These are phyloP conservation scores for Pyropia haitanensis DNA, from an alignment of 23 red algal species.

Conservation along the genomic window DNA sequence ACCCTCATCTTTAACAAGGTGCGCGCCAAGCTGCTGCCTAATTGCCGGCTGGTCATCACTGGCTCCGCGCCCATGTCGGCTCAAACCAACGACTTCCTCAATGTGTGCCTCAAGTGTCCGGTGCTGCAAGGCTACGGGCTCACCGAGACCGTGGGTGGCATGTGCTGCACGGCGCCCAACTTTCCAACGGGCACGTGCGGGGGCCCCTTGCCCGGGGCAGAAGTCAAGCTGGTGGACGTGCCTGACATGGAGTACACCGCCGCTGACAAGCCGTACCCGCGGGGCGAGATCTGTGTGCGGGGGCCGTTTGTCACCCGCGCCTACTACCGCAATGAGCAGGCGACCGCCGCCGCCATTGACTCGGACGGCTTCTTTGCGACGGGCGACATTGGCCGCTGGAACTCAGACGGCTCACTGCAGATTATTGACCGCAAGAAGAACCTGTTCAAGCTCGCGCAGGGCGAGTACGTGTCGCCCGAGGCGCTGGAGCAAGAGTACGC, in stretches of 20 bases:
- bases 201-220: slow-evolving; percentile 58
- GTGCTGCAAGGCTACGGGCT: slow-evolving; percentile 88
- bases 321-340: slow-evolving; percentile 86
- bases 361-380: slow-evolving; percentile 79
- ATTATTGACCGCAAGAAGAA: slow-evolving; percentile 98
- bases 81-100: slow-evolving; percentile 82
- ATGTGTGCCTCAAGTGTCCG: slow-evolving; percentile 70
- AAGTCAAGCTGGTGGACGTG: slow-evolving; percentile 85
- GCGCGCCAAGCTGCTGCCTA: slow-evolving; percentile 47
- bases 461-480: slow-evolving; percentile 90
- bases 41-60: slow-evolving; percentile 50
- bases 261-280: slow-evolving; percentile 61
- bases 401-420: slow-evolving; percentile 53
- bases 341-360: slow-evolving; percentile 65
- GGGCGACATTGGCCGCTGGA: slow-evolving; percentile 72
- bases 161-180: slow-evolving; percentile 47
- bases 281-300: slow-evolving; percentile 75
- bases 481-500: slow-evolving; percentile 68
- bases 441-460: slow-evolving; percentile 92
- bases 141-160: slow-evolving; percentile 86
- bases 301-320: slow-evolving; percentile 55
- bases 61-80: slow-evolving; percentile 76
- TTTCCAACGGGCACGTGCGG: slow-evolving; percentile 35
- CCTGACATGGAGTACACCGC: slow-evolving; percentile 85
- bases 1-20: slow-evolving; percentile 69